Percentiles rank a stretch among this genome's conserved stretches.
Conservation (phyloP, 768 basidiomycete genomes). For the Naganishia vaughanmartiniae region DNA sequence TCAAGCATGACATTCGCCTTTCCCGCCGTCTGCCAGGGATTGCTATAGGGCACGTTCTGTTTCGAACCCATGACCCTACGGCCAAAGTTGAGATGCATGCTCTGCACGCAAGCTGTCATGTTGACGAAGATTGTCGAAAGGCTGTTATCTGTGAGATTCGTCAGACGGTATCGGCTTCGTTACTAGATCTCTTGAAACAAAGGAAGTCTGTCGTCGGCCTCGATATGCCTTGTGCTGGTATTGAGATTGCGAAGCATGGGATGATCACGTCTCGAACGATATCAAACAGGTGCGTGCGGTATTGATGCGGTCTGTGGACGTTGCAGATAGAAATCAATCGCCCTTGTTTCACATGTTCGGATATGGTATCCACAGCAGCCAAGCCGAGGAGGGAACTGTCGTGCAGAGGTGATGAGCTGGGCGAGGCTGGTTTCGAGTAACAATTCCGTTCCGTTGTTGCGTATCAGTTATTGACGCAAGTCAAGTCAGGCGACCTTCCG, state of each 20-base stretch:
- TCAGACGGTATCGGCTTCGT: background rate
- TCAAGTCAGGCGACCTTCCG: background rate
- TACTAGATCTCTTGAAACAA: slow-evolving; percentile 1
- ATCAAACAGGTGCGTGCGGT: background rate
- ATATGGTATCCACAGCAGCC: too few species aligned
- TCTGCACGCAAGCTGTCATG: background rate
- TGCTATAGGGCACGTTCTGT: background rate
- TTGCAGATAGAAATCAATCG: background rate
- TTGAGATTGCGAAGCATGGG: background rate
- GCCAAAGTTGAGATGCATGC: background rate
- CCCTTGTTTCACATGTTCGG: slow-evolving; percentile 18
- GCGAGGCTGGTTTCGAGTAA: background rate
- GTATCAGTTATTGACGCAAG: too few species aligned
- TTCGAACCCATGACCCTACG: background rate
- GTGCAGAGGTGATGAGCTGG: too few species aligned
- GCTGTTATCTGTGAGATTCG: background rate
- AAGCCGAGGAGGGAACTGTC: too few species aligned
- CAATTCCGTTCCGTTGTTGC: background rate
- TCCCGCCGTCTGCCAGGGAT: background rate
- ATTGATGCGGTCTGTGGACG: background rate
- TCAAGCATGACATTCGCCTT: background rate
- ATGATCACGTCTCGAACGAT: background rate
- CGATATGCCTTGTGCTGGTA: background rate
- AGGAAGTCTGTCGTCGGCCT: background rate
- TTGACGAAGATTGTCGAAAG: background rate